Base-by-base conservation (phyloP, 2,329 filamentous ascomycete species). In the Fusarium graminum region DNA sequence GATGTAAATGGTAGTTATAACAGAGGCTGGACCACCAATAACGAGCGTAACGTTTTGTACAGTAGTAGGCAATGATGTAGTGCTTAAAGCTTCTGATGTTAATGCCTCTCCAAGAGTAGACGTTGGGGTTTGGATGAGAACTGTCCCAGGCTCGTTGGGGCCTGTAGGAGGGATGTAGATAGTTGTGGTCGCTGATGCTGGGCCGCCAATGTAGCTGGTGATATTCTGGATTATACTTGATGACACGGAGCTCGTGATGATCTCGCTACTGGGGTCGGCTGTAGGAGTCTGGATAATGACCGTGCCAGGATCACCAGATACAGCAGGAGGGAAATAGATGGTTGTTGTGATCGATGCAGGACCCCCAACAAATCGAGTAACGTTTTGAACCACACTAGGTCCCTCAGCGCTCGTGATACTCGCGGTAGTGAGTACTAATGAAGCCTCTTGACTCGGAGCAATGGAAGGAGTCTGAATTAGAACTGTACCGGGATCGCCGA, bases 61-160 rank as follows among this genome's bases (percentile, higher is more conserved):
- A 8, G 17, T 19, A 12, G 5, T 4, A 16, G 2, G 14, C 6
- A 19, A 16, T 13, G 5, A 4, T 2, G 32, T 32, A 3, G 36
- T 29, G 29, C 45, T 55, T 22, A 4, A 0, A 3, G 6, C 19
- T 29, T 8, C 6, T 34, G 36, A 12, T 14, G 52, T 14, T 4
- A 40, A 32, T 1, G 39, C 34, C 9, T 11, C 16, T 2, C 14
- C 14, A 1, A n/a, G n/a, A 6, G 19, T 19, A 2, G 59, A 19
- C 6, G 50, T 40, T 3, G 63, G 62, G 0, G 62, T 65, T 4
- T 65, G 38, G 5, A 65, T 65, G 1, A 65, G 26, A 3, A 65
- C 14, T 0, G 47, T 41, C 7, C 63, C 63, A 0, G 63, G 56
- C 1, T 63, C 51, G 0, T 38, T 28, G 2, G 62, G 34, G 0